Evolutionary conservation across 129 eudicot species (phyloP).

Genomic region (Pseudognaphalium luteoalbum): DNA sequence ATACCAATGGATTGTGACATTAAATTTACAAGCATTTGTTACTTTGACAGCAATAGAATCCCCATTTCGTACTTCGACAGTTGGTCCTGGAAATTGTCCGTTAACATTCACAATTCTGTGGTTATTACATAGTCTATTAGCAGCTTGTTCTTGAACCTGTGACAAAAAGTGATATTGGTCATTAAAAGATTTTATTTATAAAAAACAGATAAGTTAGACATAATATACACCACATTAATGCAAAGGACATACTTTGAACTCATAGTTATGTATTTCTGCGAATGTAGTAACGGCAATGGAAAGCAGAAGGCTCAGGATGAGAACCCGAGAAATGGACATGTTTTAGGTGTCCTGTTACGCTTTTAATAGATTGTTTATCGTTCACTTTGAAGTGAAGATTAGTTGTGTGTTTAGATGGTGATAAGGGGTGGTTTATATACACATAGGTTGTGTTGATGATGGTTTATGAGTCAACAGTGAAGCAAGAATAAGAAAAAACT

Average conservation of each 20-base stretch:
- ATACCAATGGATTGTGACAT: constrained; percentile 79
- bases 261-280: constrained; percentile 51
- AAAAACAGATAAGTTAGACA: neutral
- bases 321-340: constrained; percentile 30
- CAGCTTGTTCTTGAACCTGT: constrained; percentile 71
- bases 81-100: constrained; percentile 87
- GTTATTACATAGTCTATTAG: constrained; percentile 68
- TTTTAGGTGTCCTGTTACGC: neutral
- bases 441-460: constrained; percentile 22
- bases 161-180: neutral
- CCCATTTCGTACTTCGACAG: constrained; percentile 58
- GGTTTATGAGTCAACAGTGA: constrained; percentile 48
- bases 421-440: constrained; percentile 33
- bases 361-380: neutral
- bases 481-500: constrained; percentile 31
- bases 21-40: constrained; percentile 57
- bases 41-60: constrained; percentile 61
- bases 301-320: constrained; percentile 26
- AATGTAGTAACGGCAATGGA: constrained; percentile 39
- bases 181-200: neutral
- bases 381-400: constrained; percentile 22
- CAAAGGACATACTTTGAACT: constrained; percentile 42
- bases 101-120: constrained; percentile 68
- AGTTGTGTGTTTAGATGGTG: constrained; percentile 29
- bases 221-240: too few species aligned